A percentile compares a stretch with the other conserved stretches of the same genome.
These are phyloP conservation scores for Fusarium cicatricum DNA, from an alignment of 2,329 filamentous ascomycete genomes.

Conservation along the genomic window DNA sequence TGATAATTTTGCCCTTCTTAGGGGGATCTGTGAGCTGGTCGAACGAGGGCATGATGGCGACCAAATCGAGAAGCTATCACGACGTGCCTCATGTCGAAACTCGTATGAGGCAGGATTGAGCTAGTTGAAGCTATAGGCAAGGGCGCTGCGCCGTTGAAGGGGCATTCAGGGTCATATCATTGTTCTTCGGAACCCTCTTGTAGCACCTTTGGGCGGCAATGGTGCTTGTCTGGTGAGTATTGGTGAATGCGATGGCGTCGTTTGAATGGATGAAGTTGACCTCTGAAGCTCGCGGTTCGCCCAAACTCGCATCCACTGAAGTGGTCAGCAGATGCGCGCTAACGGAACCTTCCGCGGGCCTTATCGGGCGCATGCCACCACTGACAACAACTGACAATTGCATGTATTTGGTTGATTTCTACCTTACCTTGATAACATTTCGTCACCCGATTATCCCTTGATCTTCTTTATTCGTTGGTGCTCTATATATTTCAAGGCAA, in stretches of 20 bases:
- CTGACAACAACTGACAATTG: not conserved
- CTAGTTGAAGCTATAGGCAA: constrained; percentile 4
- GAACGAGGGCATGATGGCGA: constrained; percentile 58
- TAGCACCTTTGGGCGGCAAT: not conserved
- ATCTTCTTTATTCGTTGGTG: not conserved
- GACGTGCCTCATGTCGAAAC: constrained; percentile 38
- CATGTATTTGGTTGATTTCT: constrained; percentile 11
- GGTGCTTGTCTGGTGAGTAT: not conserved
- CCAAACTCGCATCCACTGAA: constrained; percentile 1
- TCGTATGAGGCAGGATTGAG: constrained; percentile 15
- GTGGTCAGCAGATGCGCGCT: constrained; percentile 21
- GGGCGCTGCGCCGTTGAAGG: constrained; percentile 26
- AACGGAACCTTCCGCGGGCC: constrained; percentile 30
- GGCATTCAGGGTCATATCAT: constrained; percentile 26
- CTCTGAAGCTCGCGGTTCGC: constrained; percentile 20
- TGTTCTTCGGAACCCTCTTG: not conserved
- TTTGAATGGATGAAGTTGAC: constrained; percentile 20
- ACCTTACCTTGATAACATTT: constrained; percentile 9
- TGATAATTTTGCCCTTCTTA: constrained; percentile 67
- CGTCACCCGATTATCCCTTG: constrained; percentile 7
- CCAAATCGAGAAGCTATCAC: constrained; percentile 30
- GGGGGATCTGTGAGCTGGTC: constrained; percentile 55
- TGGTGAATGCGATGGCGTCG: not conserved
- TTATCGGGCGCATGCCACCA: constrained; percentile 29
- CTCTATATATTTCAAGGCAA: not conserved